Base-by-base conservation (phyloP, 2,329 filamentous ascomycete species). In the Exophiala calicioides region DNA sequence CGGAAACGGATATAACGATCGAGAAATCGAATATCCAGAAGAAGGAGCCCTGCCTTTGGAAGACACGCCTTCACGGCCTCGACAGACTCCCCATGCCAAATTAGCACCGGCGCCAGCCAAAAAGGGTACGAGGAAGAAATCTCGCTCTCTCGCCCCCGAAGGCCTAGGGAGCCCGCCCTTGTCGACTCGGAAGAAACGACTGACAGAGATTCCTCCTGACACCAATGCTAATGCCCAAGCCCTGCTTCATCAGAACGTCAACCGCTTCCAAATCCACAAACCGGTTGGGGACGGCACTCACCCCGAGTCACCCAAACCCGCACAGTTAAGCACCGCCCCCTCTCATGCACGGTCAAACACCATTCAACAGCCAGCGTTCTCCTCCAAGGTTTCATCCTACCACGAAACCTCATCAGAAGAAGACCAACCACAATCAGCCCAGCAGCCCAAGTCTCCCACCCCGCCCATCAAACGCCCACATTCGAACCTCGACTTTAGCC, bases 401-500 rank as follows among this genome's bases (percentile, higher is more conserved):
- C 44, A 52, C 9, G 52, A 58, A 36, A 52, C 53, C 7, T 54
- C 55, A 3, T 56, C 53, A 0, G 53, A 58, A 19, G 55, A 58
- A 43, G 55, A 58, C 16, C 39, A 45, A 31, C 30, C 31, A 5
- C 44, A 21, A 27, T 20, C 34, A 1, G 12, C n/a, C 29, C 32
- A 29, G 18, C 3, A n/a, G 13, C 13, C 34, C 1, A 16, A 46
- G 5, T 40, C 40, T 34, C 34, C 35, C 24, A 16, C 30, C 8
- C 34, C 21, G 7, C 20, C 16, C 15, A 38, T 18, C 47, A 63
- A 58, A 53, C 48, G 46, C 21, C 42, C 47, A 4, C 39, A 26
- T 15, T 29, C 69, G 9, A 65, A 68, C 55, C 61, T 69, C 18
- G 77, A 80, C 57, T 79, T 80, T 50, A 69, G 74, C 2, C 60